phyloP scores from a whole-genome alignment of 257 asterid species.

The Nicotiana obtusifolia region DNA sequence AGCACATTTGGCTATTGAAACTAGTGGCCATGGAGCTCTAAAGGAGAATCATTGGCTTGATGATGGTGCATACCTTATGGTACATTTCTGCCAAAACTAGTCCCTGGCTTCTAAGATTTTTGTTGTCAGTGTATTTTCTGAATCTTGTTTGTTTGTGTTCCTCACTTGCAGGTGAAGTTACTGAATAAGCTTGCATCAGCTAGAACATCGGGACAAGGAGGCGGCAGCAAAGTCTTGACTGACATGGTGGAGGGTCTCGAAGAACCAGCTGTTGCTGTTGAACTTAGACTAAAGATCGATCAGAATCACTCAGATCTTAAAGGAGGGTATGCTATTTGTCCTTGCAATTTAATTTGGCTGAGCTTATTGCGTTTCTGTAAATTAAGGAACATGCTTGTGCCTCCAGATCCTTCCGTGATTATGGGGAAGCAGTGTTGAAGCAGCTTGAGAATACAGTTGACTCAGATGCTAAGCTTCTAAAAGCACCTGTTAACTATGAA shows the following conservation, averaged over 20 bases:
- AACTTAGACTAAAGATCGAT: slow-evolving; percentile 80
- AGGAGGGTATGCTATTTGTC: slow-evolving; percentile 63
- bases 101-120: background rate
- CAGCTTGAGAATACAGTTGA: slow-evolving; percentile 48
- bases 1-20: slow-evolving; percentile 95
- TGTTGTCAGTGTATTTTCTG: slow-evolving; percentile 6
- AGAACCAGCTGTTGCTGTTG: slow-evolving; percentile 75
- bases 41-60: slow-evolving; percentile 99
- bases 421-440: slow-evolving; percentile 86
- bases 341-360: slow-evolving; percentile 7
- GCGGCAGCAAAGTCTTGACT: slow-evolving; percentile 93
- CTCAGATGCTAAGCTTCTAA: slow-evolving; percentile 61
- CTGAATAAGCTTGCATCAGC: slow-evolving; percentile 96
- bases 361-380: background rate
- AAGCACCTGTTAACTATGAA: slow-evolving; percentile 92
- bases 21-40: slow-evolving; percentile 99
- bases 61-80: slow-evolving; percentile 99
- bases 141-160: background rate
- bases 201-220: slow-evolving; percentile 71
- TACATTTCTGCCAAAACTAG: slow-evolving; percentile 22
- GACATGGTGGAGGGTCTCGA: slow-evolving; percentile 87
- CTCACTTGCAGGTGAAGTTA: slow-evolving; percentile 65
- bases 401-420: slow-evolving; percentile 80
- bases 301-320: slow-evolving; percentile 77
- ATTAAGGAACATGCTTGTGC: slow-evolving; percentile 7